These are phyloP conservation scores for Aotearoamyces nothofagi DNA, from an alignment of 2,329 filamentous ascomycete genomes.

Conservation along the genomic window DNA sequence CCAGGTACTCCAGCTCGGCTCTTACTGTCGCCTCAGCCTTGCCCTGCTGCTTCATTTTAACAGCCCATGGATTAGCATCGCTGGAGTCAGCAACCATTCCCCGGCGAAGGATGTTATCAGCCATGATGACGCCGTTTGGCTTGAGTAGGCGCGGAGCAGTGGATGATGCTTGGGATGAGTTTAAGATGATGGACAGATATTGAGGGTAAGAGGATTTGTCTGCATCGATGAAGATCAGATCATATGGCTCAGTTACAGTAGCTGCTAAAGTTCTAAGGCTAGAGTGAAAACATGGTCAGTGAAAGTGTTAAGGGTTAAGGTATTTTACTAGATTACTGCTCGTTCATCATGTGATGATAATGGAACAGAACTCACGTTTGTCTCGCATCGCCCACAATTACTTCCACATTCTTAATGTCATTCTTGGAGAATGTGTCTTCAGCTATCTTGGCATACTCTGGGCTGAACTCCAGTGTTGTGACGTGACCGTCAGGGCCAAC, in stretches of 20 bases:
- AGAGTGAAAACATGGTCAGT: not conserved
- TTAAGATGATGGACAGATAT: constrained; percentile 31
- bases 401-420: constrained; percentile 28
- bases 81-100: constrained; percentile 29
- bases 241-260: constrained; percentile 26
- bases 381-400: constrained; percentile 30
- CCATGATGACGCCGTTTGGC: constrained; percentile 33
- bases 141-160: constrained; percentile 25
- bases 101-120: constrained; percentile 35
- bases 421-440: constrained; percentile 23
- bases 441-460: constrained; percentile 27
- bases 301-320: no score
- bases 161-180: constrained; percentile 23
- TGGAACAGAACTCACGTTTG: constrained; percentile 25
- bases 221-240: constrained; percentile 30
- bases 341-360: constrained; percentile 6
- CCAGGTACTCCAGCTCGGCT: constrained; percentile 12
- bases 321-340: no score
- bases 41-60: constrained; percentile 3
- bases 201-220: constrained; percentile 34
- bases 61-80: constrained; percentile 17
- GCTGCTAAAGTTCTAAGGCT: constrained; percentile 6
- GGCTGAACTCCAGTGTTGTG: constrained; percentile 28
- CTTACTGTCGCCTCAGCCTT: constrained; percentile 3
- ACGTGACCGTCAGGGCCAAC: constrained; percentile 14